Percentiles rank a stretch among this genome's conserved stretches.
These are phyloP conservation scores for Beta lomatogona DNA, from an alignment of 179 eudicot species.

Conservation along the genomic window DNA sequence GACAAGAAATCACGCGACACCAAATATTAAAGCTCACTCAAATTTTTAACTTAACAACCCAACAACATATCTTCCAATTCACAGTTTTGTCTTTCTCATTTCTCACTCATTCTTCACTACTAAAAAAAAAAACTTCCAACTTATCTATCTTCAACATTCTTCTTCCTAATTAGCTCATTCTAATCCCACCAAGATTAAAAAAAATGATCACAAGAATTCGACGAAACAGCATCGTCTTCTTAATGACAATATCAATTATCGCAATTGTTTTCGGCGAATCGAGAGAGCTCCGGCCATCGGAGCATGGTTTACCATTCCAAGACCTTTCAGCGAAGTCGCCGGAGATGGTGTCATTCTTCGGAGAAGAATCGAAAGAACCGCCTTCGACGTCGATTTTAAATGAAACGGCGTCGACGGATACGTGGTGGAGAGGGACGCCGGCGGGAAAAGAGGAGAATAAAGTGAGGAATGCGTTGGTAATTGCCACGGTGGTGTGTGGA, in stretches of 20 bases:
- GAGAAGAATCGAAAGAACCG: conserved; percentile 10
- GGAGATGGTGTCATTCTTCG: conserved; percentile 34
- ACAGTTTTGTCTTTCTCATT: neutral
- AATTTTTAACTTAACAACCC: neutral
- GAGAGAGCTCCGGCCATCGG: conserved; percentile 45
- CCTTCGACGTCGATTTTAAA: neutral
- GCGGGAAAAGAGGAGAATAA: conserved; percentile 14
- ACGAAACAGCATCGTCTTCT: neutral
- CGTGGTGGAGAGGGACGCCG: conserved; percentile 31
- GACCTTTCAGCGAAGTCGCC: conserved; percentile 27
- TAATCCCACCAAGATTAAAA: too few relatives aligned
- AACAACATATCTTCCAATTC: conserved; percentile 21
- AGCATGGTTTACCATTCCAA: conserved; percentile 42
- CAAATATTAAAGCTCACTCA: neutral
- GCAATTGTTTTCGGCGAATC: conserved; percentile 4
- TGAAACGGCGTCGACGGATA: neutral
- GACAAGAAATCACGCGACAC: conserved; percentile 26
- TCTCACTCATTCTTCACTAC: neutral
- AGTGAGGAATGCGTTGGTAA: conserved; percentile 25
- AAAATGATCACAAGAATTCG: neutral
- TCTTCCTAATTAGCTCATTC: too few relatives aligned
- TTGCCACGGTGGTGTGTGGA: conserved; percentile 39
- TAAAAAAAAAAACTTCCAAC: too few relatives aligned
- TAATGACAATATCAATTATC: neutral
- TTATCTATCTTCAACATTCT: too few relatives aligned